Percentiles rank a stretch among this genome's conserved stretches.
Conservation (phyloP, 257 asterid genomes). For the Solanum dulcamara region DNA sequence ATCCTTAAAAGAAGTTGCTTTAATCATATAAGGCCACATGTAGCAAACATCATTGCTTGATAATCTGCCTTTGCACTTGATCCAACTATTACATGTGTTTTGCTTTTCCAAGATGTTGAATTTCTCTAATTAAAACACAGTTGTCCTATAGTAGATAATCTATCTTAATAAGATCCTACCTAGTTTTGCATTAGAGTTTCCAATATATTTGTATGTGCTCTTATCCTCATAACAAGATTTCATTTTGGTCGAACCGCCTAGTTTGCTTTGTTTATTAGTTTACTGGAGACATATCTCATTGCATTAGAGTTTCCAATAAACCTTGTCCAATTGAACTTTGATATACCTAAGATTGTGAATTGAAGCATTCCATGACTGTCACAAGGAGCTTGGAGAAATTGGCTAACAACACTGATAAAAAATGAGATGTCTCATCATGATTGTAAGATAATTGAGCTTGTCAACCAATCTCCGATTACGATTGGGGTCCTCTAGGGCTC, state of each 20-base stretch:
- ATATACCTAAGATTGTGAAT: not conserved
- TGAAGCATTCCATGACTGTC: not conserved
- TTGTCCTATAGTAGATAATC: not conserved
- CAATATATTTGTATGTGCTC: not conserved
- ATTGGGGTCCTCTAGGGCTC: not conserved
- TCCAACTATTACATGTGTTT: not conserved
- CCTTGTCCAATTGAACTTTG: not conserved
- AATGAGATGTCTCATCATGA: not conserved
- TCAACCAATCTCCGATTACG: not conserved
- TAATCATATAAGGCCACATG: not conserved
- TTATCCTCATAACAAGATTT: not conserved
- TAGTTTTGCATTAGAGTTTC: not conserved
- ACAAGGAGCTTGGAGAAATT: not conserved
- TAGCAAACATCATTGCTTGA: not conserved
- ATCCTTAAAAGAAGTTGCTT: not conserved
- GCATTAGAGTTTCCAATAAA: not conserved
- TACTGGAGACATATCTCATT: too few relatives aligned
- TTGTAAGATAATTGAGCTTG: not conserved
- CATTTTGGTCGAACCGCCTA: too few relatives aligned
- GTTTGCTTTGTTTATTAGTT: too few relatives aligned
- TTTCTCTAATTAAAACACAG: not conserved
- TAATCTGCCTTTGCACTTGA: not conserved
- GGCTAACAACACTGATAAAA: not conserved
- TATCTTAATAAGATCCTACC: not conserved
- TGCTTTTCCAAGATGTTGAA: not conserved